Base-by-base conservation (phyloP, 257 asterid genomes). In the Nicotiana undulata region DNA sequence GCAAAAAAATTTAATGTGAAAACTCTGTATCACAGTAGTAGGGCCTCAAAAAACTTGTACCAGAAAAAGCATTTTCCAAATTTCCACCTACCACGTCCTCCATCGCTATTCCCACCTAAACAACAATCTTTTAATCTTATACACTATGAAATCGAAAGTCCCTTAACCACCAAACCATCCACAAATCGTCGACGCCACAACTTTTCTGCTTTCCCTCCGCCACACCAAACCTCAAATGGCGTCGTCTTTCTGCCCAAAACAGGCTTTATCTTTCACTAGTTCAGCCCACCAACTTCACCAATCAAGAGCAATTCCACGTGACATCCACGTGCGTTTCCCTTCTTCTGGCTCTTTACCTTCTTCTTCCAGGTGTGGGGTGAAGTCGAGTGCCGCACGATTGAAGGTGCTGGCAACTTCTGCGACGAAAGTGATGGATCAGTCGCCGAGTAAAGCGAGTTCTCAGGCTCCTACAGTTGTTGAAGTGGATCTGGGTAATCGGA, bases 401-500 rank as follows among this genome's bases (percentile, higher is more conserved):
- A 89, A 84, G 86, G 94, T 92, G 46, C 85, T 90, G 2, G 93
- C 89, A 3, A 82, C 89, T 49, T 84, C 93, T 22, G 86, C 88
- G 28, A 68, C 91, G 40, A 91, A 89, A n/a, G 88, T 85, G 76
- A 87, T 91, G 95, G 97, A 93, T 82, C 94, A 82, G 70, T 85
- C 86, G 8, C 85, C 83, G 60, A 87, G 87, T 76, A 80, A 89
- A 66, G 60, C 89, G 63, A 80, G 91, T 74, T 80, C 94, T 31
- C 85, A 61, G 7, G 84, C 82, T 65, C 89, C 97, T 70, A 81
- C 94, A 2, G 79, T 85, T 82, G 99, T 96, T 5, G 95, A 92
- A 81, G 99, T 96, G 51, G 94, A 92, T 91, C 89, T 96, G 90
- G 98, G 99, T 17, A 77, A 87, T 82, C 97, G 98, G 85, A 96